phyloP scores from a whole-genome alignment of 441 rosid species.

The Erysimum pusillum region DNA sequence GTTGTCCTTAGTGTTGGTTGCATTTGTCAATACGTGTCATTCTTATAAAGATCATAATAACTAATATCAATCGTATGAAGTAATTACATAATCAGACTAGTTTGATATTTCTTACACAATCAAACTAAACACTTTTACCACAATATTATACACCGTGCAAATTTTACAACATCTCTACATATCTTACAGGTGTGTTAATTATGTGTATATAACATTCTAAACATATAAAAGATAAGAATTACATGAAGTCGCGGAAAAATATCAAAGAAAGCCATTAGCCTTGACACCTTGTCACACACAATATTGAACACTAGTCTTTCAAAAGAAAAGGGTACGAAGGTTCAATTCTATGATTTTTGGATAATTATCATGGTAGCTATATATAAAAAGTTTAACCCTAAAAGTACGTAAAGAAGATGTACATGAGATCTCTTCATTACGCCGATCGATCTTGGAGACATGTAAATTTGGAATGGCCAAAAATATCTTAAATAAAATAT shows the following conservation, averaged over 20 bases:
- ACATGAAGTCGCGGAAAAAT: not conserved
- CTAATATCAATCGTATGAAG: not conserved
- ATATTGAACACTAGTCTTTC: not conserved
- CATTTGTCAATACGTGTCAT: constrained; percentile 34
- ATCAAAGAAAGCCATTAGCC: not conserved
- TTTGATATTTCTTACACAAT: no score
- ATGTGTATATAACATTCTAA: not conserved
- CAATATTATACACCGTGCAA: not conserved
- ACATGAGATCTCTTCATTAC: not conserved
- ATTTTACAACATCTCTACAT: not conserved
- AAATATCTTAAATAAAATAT: not conserved
- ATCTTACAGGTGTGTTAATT: not conserved
- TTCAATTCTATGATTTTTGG: not conserved
- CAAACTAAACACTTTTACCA: not conserved
- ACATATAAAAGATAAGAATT: not conserved
- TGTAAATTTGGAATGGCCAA: not conserved
- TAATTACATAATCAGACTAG: no score
- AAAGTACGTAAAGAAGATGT: not conserved
- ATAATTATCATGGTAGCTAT: not conserved
- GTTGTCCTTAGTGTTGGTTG: constrained; percentile 31
- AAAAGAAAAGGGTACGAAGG: not conserved
- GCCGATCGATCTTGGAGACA: constrained; percentile 14
- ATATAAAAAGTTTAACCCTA: not conserved
- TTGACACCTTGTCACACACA: not conserved
- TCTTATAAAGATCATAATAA: constrained; percentile 9